Evolutionary conservation across 441 rosid species (phyloP).

Genomic region (Kokia cookei): DNA sequence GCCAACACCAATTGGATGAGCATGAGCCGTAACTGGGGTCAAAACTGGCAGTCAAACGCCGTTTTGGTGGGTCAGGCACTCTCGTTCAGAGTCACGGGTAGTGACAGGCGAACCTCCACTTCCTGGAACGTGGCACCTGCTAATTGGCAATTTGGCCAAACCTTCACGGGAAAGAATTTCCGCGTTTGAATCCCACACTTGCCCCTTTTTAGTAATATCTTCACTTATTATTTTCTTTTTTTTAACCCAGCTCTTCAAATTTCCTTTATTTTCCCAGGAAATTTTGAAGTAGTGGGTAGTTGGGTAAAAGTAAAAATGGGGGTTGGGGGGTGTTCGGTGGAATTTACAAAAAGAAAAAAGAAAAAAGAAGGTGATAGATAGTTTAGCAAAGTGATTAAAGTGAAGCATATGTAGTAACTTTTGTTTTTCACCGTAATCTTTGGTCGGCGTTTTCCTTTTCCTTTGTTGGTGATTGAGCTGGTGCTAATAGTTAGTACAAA

Average conservation of each 20-base stretch:
- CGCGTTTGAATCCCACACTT: constrained; percentile 30
- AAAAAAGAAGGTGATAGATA: neutral
- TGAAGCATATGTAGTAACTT: constrained; percentile 7
- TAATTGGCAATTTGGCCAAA: constrained; percentile 63
- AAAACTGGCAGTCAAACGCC: constrained; percentile 62
- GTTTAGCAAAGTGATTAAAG: neutral
- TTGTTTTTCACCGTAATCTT: neutral
- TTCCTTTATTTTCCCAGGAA: constrained; percentile 57
- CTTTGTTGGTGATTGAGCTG: constrained; percentile 12
- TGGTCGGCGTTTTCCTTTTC: neutral
- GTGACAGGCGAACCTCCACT: constrained; percentile 54
- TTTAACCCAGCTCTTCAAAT: constrained; percentile 27
- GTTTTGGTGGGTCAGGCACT: constrained; percentile 54
- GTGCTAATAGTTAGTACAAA: constrained; percentile 17
- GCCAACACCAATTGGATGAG: constrained; percentile 44
- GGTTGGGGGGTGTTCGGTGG: constrained; percentile 8
- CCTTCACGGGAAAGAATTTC: constrained; percentile 76
- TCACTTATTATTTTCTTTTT: neutral
- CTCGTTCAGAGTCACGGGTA: constrained; percentile 48
- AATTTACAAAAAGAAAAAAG: neutral
- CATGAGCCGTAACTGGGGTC: constrained; percentile 74
- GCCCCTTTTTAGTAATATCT: neutral
- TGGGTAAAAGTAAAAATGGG: constrained; percentile 3
- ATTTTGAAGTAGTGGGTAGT: constrained; percentile 26
- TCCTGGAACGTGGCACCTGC: constrained; percentile 49